A percentile compares a stretch with the other conserved stretches of the same genome.
Evolutionary conservation across 148 eudicot species (phyloP).

Genomic region (Camellia sinensis): DNA sequence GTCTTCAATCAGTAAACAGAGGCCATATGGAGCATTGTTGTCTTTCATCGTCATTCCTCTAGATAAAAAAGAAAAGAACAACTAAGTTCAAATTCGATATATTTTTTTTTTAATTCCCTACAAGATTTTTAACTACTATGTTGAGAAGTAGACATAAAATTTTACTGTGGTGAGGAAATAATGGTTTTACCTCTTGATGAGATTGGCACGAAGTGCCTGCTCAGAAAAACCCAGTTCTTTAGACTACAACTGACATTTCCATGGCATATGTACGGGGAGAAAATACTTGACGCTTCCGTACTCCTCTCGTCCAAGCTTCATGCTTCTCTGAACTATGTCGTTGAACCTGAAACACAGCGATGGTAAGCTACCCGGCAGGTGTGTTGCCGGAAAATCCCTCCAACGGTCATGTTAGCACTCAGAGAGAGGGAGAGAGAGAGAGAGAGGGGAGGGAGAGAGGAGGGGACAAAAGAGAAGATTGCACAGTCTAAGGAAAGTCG

Average conservation of each 20-base stretch:
- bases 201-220: slow-evolving; percentile 23
- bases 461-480: too few species aligned
- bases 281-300: too few species aligned
- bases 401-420: too few species aligned
- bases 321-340: too few species aligned
- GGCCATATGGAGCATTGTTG: slow-evolving; percentile 20
- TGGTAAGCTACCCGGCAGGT: too few species aligned
- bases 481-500: too few species aligned
- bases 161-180: not conserved
- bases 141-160: not conserved
- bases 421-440: too few species aligned
- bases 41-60: slow-evolving; percentile 23
- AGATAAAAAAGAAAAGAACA: not conserved
- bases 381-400: too few species aligned
- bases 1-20: slow-evolving; percentile 30
- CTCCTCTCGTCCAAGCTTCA: too few species aligned
- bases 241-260: slow-evolving; percentile 17
- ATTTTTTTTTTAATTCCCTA: not conserved
- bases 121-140: not conserved
- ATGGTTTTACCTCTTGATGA: slow-evolving; percentile 25
- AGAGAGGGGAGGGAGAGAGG: too few species aligned
- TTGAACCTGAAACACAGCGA: too few species aligned
- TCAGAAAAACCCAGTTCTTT: slow-evolving; percentile 25
- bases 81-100: too few species aligned
- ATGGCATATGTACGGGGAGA: not conserved